A percentile compares a stretch with the other conserved stretches of the same genome.
These are phyloP conservation scores for Umbelopsis vinacea DNA, from an alignment of 192 early-diverging fungal genomes.

Conservation along the genomic window DNA sequence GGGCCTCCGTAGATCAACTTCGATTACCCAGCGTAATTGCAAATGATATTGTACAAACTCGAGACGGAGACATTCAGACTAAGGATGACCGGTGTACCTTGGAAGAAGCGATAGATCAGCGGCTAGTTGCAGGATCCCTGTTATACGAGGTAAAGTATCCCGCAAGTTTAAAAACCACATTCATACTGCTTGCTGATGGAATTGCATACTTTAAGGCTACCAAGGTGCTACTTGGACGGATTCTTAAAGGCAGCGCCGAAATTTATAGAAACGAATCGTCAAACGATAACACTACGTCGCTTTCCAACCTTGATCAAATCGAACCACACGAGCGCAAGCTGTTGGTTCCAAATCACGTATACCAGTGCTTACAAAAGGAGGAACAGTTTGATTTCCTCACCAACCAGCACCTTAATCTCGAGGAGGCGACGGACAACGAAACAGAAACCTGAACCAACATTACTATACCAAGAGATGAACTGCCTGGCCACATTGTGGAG, in stretches of 20 bases:
- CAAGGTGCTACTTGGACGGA: conserved; percentile 48
- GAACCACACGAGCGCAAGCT: conserved; percentile 36
- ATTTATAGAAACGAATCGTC: conserved; percentile 44
- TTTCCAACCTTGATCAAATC: conserved; percentile 38
- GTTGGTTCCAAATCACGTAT: conserved; percentile 57
- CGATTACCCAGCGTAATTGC: conserved; percentile 37
- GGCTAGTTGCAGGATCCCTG: conserved; percentile 51
- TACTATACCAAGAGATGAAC: neutral
- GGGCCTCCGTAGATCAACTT: conserved; percentile 42
- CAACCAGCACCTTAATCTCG: conserved; percentile 33
- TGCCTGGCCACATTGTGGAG: no score
- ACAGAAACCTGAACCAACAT: neutral
- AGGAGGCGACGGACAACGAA: neutral
- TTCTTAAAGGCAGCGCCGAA: conserved; percentile 44
- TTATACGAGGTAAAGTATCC: conserved; percentile 39
- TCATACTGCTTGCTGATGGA: neutral
- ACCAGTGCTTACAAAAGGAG: conserved; percentile 48
- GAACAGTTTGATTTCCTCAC: conserved; percentile 56
- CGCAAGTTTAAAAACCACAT: no score
- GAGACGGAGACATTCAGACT: conserved; percentile 24
- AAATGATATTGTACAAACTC: conserved; percentile 32
- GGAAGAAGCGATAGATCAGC: conserved; percentile 46
- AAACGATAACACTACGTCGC: conserved; percentile 36
- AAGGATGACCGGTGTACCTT: conserved; percentile 23
- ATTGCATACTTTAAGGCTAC: conserved; percentile 43